Evolutionary conservation across 768 basidiomycete genomes (phyloP), one percentile per base, ranked within the genome.

Genomic region (Trametopsis cervina): DNA sequence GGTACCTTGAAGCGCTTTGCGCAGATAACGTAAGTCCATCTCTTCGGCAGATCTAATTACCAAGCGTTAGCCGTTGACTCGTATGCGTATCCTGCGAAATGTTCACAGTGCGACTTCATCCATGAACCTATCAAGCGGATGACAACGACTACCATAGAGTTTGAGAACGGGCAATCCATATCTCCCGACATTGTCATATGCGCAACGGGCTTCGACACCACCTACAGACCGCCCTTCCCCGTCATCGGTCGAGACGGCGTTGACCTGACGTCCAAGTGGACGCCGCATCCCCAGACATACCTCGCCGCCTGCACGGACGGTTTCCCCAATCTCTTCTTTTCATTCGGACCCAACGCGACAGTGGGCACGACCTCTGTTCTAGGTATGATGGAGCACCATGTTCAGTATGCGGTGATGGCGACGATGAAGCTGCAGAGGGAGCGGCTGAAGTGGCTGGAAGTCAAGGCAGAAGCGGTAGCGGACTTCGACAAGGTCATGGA

Each of bases 291-390:
- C 2, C 60, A 63, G 4, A 73, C 78, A 2, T 85, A 85, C 60
- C 68, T 85, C 10, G 69, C 75, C 10, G 58, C 83, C 22, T 72
- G 75, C 17, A 69, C 76, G 17, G 76, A 81, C 42, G 78, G 76
- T 4, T 83, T 83, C 62, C 83, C 83, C 12, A 84, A 82, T 62
- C 76, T 73, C 71, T 83, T 83, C 68, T 76, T 49, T 35, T 42
- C 48, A 13, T 23, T 29, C 10, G 81, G 81, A 0, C 81, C 82
- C 2, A 82, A 80, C 57, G 69, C 77, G 0, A 69, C 54, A 5
- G 70, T 81, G 12, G 78, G 76, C 2, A 67, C 75, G 0, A 78
- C 80, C 0, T 75, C 75, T 12, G 59, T 83, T n/a, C 57, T 82
- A 3, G 57, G 76, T n/a, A 40, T 83, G 0, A 66, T 79, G 33